Percentiles rank a stretch among this genome's conserved stretches.
These are phyloP conservation scores for Pythium phragmitis DNA, from an alignment of 352 stramenopile genomes.

Conservation along the genomic window DNA sequence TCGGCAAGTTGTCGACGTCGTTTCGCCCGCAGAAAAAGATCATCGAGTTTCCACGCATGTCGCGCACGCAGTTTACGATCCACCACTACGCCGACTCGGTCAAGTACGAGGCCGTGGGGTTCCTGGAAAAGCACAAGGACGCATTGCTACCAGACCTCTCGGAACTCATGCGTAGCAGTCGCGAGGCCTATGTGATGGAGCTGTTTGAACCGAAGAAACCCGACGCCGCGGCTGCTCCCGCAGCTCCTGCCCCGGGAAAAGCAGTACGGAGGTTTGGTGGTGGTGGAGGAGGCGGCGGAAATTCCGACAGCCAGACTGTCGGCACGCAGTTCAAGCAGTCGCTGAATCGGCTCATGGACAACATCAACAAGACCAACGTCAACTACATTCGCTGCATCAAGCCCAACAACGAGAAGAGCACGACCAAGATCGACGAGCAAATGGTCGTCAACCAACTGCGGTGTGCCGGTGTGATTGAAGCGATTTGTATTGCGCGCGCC, in stretches of 20 bases:
- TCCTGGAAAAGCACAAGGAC: constrained; percentile 96
- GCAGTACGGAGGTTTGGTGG: background rate
- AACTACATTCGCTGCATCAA: constrained; percentile 99
- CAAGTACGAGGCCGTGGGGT: constrained; percentile 90
- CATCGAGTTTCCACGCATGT: constrained; percentile 78
- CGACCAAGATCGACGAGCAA: constrained; percentile 80
- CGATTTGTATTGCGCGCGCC: constrained; percentile 96
- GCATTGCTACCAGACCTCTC: constrained; percentile 93
- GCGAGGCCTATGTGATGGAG: too few species aligned
- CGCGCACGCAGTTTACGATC: constrained; percentile 88
- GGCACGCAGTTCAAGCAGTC: constrained; percentile 84
- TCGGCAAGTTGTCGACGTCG: constrained; percentile 65
- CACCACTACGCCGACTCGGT: constrained; percentile 94
- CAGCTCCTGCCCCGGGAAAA: too few species aligned
- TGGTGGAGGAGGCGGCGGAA: constrained; percentile 31
- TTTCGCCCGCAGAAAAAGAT: constrained; percentile 77
- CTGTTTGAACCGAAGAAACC: constrained; percentile 43
- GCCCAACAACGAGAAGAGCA: constrained; percentile 96
- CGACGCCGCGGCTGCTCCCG: background rate
- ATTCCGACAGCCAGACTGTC: constrained; percentile 21
- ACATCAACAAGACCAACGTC: constrained; percentile 93
- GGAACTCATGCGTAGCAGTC: constrained; percentile 52
- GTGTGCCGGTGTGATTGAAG: constrained; percentile 98
- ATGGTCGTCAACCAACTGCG: constrained; percentile 95
- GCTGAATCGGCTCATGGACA: constrained; percentile 91